phyloP scores from a whole-genome alignment of 164 flowering plant species.

The Amborella trichopoda region DNA sequence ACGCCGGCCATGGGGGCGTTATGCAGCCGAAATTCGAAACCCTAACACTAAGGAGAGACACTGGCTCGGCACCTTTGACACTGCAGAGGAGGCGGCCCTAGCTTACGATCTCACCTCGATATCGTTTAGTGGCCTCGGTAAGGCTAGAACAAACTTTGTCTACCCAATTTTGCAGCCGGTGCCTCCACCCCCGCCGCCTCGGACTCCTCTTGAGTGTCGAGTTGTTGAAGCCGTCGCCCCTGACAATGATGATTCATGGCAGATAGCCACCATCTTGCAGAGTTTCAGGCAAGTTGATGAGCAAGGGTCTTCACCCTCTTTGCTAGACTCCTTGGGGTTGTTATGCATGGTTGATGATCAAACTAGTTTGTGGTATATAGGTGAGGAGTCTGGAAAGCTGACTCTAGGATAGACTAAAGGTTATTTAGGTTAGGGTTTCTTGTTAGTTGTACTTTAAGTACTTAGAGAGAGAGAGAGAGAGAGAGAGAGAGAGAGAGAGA shows the following conservation, averaged over 20 bases:
- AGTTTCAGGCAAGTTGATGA: too few relatives aligned
- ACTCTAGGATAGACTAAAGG: too few relatives aligned
- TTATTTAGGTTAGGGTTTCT: too few relatives aligned
- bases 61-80: constrained; percentile 25
- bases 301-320: too few relatives aligned
- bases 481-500: too few relatives aligned
- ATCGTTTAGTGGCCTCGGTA: constrained; percentile 21
- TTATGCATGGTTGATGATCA: too few relatives aligned
- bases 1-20: constrained; percentile 26
- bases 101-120: constrained; percentile 27
- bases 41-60: constrained; percentile 24
- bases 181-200: constrained; percentile 6
- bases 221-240: constrained; percentile 1
- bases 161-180: constrained; percentile 13
- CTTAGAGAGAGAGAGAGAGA: too few relatives aligned
- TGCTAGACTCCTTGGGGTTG: too few relatives aligned
- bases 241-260: constrained; percentile 22
- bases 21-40: constrained; percentile 25
- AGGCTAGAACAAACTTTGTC: constrained; percentile 22
- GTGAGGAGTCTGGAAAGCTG: too few relatives aligned
- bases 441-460: too few relatives aligned
- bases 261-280: constrained; percentile 23
- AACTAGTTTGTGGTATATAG: too few relatives aligned
- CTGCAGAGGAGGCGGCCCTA: constrained; percentile 25
- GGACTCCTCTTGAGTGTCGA: constrained; percentile 2